phyloP scores from a whole-genome alignment of 192 early-diverging fungal species.

The Mortierella claussenii region DNA sequence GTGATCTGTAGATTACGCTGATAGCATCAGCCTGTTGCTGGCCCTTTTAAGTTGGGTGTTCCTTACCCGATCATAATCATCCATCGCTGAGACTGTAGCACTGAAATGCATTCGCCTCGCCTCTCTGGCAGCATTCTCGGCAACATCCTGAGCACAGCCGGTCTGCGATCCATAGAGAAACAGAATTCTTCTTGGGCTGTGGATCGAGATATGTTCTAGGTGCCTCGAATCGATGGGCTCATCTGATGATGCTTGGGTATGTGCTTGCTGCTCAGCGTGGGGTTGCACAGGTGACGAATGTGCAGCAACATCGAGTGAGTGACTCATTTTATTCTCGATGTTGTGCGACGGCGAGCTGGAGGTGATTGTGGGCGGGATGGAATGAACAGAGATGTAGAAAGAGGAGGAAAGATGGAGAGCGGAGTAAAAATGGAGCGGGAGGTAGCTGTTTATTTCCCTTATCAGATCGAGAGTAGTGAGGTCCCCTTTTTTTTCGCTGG shows the following conservation, averaged over 20 bases:
- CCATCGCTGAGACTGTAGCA: constrained; percentile 75
- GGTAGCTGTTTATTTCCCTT: no score
- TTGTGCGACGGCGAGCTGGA: no score
- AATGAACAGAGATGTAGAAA: no score
- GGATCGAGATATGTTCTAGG: constrained; percentile 38
- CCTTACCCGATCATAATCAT: constrained; percentile 74
- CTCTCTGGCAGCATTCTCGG: constrained; percentile 83
- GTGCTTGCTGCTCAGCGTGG: neutral
- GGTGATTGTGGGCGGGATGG: no score
- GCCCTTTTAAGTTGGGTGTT: no score
- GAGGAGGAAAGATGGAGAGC: no score
- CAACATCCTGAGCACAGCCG: constrained; percentile 91
- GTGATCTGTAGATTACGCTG: no score
- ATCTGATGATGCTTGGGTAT: neutral
- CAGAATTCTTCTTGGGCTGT: constrained; percentile 60
- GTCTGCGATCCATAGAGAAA: constrained; percentile 95
- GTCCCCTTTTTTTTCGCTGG: no score
- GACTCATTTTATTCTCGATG: constrained; percentile 4
- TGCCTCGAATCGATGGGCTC: constrained; percentile 23
- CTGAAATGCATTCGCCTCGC: constrained; percentile 80
- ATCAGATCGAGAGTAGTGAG: no score
- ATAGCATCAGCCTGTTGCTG: no score
- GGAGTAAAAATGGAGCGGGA: no score
- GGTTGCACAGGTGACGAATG: neutral
- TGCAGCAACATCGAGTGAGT: neutral